Evolutionary conservation across 192 early-diverging fungal genomes (phyloP).

Genomic region (Linnemannia zychae): DNA sequence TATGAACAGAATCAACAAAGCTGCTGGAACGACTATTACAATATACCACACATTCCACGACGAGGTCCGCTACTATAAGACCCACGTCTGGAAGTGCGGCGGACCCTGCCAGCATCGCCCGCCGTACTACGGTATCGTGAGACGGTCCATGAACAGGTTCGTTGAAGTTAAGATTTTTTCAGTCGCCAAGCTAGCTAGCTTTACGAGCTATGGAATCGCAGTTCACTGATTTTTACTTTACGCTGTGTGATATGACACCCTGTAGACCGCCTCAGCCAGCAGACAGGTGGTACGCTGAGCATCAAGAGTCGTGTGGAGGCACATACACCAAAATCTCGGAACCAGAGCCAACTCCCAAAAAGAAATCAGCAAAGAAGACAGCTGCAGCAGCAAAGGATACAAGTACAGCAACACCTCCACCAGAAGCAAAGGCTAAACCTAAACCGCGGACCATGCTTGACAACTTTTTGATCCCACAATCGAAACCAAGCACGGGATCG

Average conservation of each 20-base stretch:
- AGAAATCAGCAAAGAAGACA: slow-evolving; percentile 14
- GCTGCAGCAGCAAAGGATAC: neutral
- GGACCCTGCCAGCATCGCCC: slow-evolving; percentile 67
- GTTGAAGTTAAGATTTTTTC: too few species aligned
- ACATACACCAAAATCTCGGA: slow-evolving; percentile 71
- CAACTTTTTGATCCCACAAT: slow-evolving; percentile 10
- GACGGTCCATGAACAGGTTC: slow-evolving; percentile 73
- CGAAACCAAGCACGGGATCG: neutral
- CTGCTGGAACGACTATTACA: slow-evolving; percentile 66
- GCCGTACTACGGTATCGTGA: slow-evolving; percentile 72
- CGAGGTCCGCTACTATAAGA: slow-evolving; percentile 74
- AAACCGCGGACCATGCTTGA: slow-evolving; percentile 30
- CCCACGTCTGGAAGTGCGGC: slow-evolving; percentile 76
- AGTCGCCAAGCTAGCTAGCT: neutral
- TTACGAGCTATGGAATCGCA: neutral
- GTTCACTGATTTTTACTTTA: neutral
- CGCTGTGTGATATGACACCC: neutral
- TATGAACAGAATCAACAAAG: slow-evolving; percentile 67
- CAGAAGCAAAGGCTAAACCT: neutral
- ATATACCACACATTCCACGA: slow-evolving; percentile 79
- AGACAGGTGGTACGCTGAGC: slow-evolving; percentile 73
- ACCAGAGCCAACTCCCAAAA: slow-evolving; percentile 58
- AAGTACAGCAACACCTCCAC: neutral
- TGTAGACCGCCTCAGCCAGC: slow-evolving; percentile 74
- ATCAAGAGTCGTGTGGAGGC: slow-evolving; percentile 75